Conservation (phyloP, 192 early-diverging fungal species). For the Coemansia sp. region DNA sequence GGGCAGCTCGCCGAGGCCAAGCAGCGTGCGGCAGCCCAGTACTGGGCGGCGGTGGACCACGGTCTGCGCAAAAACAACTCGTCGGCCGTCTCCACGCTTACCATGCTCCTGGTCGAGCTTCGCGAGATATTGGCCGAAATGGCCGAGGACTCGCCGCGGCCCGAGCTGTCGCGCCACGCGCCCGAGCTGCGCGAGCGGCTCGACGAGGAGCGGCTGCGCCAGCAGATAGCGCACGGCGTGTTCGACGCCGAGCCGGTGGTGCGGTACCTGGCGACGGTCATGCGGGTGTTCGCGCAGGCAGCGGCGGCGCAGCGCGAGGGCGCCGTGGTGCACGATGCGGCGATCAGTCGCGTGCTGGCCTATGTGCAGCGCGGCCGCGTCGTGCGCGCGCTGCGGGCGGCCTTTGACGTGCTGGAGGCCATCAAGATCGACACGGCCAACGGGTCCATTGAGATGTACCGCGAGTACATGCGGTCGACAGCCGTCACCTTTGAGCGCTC, state of each 20-base stretch:
- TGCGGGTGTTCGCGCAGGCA: constrained; percentile 73
- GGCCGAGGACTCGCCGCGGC: constrained; percentile 37
- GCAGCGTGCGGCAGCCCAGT: constrained; percentile 62
- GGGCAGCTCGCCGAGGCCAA: constrained; percentile 70
- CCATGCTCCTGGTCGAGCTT: constrained; percentile 76
- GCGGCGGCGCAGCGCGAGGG: constrained; percentile 19
- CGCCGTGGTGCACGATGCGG: constrained; percentile 46
- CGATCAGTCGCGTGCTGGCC: constrained; percentile 65
- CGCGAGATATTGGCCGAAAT: constrained; percentile 69
- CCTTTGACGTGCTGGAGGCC: constrained; percentile 65
- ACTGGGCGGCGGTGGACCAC: constrained; percentile 72
- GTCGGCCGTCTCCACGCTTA: constrained; percentile 33
- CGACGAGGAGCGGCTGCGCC: constrained; percentile 61
- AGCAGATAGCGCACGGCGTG: constrained; percentile 70
- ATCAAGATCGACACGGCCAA: constrained; percentile 69
- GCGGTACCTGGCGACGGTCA: constrained; percentile 60
- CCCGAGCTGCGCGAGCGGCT: constrained; percentile 54
- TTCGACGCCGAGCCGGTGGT: constrained; percentile 65
- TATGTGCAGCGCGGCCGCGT: constrained; percentile 64
- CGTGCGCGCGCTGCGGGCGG: constrained; percentile 65
- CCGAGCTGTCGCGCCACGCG: constrained; percentile 42
- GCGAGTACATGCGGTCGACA: constrained; percentile 70
- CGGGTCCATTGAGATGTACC: constrained; percentile 65
- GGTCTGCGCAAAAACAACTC: constrained; percentile 45
- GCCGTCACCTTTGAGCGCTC: constrained; percentile 71